phyloP scores from a whole-genome alignment of 805 yeast species.

The Candida oleophila region DNA sequence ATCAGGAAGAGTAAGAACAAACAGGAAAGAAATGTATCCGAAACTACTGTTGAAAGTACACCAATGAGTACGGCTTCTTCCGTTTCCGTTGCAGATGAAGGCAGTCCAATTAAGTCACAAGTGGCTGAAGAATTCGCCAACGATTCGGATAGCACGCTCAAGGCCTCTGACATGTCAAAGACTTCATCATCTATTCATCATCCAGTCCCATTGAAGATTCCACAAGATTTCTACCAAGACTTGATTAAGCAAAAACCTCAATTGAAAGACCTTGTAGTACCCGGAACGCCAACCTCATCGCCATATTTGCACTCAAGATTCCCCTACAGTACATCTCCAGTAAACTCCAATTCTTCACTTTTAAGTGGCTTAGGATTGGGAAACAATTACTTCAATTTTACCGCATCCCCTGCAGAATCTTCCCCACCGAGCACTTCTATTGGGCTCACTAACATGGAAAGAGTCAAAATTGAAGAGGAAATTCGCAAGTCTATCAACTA shows the following conservation, averaged over 20 bases:
- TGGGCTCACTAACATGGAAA: slow-evolving; percentile 22
- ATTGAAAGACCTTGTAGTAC: slow-evolving; percentile 1
- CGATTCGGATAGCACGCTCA: too few species aligned
- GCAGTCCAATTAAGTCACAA: background rate
- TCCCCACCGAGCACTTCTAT: background rate
- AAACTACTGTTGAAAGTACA: background rate
- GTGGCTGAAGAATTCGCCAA: too few species aligned
- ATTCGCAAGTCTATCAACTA: slow-evolving; percentile 20
- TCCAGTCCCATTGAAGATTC: slow-evolving; percentile 14
- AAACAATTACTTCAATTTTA: slow-evolving; percentile 32
- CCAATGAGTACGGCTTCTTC: background rate
- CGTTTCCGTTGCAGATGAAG: background rate
- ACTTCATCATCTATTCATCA: slow-evolving; percentile 8
- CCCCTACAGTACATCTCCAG: slow-evolving; percentile 6
- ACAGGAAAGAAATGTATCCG: slow-evolving; percentile 5
- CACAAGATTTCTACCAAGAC: slow-evolving; percentile 13
- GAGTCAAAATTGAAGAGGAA: slow-evolving; percentile 17
- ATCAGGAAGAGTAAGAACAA: slow-evolving; percentile 18
- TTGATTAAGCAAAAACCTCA: slow-evolving; percentile 9
- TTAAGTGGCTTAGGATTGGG: slow-evolving; percentile 41
- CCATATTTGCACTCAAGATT: slow-evolving; percentile 1
- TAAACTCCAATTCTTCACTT: slow-evolving; percentile 16
- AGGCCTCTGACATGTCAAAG: background rate
- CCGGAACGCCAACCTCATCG: slow-evolving; percentile 4
- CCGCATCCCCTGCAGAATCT: slow-evolving; percentile 19